Evolutionary conservation across 2,329 filamentous ascomycete genomes (phyloP).

Genomic region (Harringtonia lauricola): DNA sequence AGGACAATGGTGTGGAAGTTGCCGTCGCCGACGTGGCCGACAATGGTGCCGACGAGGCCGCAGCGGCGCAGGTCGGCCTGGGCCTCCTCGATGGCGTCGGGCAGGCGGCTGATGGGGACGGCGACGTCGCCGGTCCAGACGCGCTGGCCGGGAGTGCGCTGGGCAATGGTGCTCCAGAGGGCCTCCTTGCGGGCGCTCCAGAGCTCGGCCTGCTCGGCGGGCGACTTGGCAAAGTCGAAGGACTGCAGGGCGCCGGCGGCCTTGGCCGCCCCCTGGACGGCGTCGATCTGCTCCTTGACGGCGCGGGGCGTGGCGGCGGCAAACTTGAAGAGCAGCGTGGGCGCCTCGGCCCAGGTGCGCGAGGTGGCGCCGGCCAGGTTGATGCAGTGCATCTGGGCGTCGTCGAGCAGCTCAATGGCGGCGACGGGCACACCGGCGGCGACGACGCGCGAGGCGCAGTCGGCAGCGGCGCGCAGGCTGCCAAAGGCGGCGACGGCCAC

Average conservation of each 20-base stretch:
- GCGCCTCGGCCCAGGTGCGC: constrained; percentile 57
- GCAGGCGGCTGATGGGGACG: constrained; percentile 64
- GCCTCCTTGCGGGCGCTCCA: constrained; percentile 81
- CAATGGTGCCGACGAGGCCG: constrained; percentile 62
- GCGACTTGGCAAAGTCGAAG: constrained; percentile 66
- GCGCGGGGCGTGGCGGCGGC: constrained; percentile 50
- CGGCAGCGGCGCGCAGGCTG: constrained; percentile 57
- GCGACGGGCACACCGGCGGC: constrained; percentile 73
- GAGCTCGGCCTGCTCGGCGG: constrained; percentile 60
- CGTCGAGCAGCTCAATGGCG: constrained; percentile 87
- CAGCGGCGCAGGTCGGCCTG: constrained; percentile 57
- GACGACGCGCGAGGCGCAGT: constrained; percentile 73
- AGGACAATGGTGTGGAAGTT: constrained; percentile 54
- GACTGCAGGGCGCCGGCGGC: constrained; percentile 49
- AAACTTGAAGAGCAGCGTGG: constrained; percentile 81
- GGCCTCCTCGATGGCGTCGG: constrained; percentile 68
- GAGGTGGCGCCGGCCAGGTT: constrained; percentile 55
- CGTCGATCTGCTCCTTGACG: constrained; percentile 68
- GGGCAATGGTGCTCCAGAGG: constrained; percentile 67
- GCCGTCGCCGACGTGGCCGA: constrained; percentile 61
- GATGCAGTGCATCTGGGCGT: constrained; percentile 72
- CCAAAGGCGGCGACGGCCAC: constrained; percentile 61
- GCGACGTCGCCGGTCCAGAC: constrained; percentile 85
- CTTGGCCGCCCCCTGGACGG: constrained; percentile 54
- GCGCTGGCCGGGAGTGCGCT: constrained; percentile 52